Percentiles rank a stretch among this genome's conserved stretches.
These are phyloP conservation scores for Paecilomyces dactylethromorphus DNA, from an alignment of 2,329 filamentous ascomycete genomes.

Conservation along the genomic window DNA sequence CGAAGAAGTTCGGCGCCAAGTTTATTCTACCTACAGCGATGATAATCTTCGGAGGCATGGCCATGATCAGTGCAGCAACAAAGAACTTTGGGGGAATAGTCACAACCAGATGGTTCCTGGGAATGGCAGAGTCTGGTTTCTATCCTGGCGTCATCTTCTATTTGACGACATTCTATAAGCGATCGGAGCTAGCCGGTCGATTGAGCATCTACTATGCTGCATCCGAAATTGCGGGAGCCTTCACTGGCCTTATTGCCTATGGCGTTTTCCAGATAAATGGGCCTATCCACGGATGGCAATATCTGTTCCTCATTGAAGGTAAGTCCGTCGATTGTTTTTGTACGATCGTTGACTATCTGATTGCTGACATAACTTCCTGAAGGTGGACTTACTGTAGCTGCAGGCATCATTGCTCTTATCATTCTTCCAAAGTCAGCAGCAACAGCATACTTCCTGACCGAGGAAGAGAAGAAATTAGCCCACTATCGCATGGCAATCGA, in stretches of 20 bases:
- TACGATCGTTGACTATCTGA: too few relatives aligned
- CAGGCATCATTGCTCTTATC: constrained; percentile 32
- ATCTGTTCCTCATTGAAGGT: constrained; percentile 43
- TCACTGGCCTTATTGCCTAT: constrained; percentile 29
- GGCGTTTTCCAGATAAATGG: constrained; percentile 35
- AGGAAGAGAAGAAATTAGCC: constrained; percentile 30
- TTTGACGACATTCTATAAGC: constrained; percentile 23
- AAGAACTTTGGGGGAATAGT: constrained; percentile 17
- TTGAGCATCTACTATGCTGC: constrained; percentile 24
- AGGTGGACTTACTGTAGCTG: constrained; percentile 22
- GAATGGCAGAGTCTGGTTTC: constrained; percentile 21
- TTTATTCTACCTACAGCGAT: constrained; percentile 18
- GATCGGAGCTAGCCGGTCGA: constrained; percentile 20
- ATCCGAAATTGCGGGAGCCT: constrained; percentile 21
- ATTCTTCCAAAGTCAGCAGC: constrained; percentile 34
- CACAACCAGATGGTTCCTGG: constrained; percentile 20
- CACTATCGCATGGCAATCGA: constrained; percentile 30
- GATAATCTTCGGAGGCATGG: constrained; percentile 5
- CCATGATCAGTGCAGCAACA: too few relatives aligned
- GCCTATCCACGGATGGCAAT: constrained; percentile 33
- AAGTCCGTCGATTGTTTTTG: constrained; percentile 6
- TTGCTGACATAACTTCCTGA: too few relatives aligned
- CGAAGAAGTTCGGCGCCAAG: constrained; percentile 8
- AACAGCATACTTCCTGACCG: constrained; percentile 33
- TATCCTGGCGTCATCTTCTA: constrained; percentile 12